Percentiles rank a stretch among this genome's conserved stretches.
phyloP scores from a whole-genome alignment of 345 rosid genomes.

The Eucalyptus decipiens region DNA sequence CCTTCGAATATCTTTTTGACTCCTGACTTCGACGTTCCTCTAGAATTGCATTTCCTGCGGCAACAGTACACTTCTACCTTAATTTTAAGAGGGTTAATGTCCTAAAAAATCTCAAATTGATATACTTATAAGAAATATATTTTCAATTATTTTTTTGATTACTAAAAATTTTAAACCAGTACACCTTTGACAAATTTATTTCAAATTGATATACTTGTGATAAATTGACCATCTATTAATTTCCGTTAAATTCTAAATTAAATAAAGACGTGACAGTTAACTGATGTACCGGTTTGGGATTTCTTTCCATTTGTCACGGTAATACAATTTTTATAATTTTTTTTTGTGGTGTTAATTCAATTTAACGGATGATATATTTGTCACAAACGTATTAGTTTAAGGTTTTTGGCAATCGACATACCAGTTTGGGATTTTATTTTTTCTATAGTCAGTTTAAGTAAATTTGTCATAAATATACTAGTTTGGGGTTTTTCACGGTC shows the following conservation, averaged over 20 bases:
- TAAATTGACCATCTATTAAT: no score
- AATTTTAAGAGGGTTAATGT: background rate
- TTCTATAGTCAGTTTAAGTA: no score
- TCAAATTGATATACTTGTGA: fast-evolving
- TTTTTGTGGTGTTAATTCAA: no score
- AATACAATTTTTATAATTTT: no score
- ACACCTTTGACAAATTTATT: fast-evolving
- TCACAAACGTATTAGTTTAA: fast-evolving
- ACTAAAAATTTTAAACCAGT: fast-evolving
- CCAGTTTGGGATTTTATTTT: no score
- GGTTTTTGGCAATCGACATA: no score
- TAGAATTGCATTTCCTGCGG: background rate
- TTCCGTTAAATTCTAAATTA: no score
- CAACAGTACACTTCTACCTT: background rate
- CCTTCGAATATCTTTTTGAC: background rate
- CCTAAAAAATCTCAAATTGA: fast-evolving
- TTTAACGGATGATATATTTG: no score
- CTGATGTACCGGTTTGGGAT: fast-evolving
- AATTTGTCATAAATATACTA: no score
- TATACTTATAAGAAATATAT: no score
- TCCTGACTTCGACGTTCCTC: background rate
- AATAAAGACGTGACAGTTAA: fast-evolving
- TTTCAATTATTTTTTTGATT: no score
- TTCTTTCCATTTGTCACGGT: no score
- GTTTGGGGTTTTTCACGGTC: fast-evolving